phyloP scores from a whole-genome alignment of 2,329 filamentous ascomycete genomes.

The Phyllosticta citrichinensis region DNA sequence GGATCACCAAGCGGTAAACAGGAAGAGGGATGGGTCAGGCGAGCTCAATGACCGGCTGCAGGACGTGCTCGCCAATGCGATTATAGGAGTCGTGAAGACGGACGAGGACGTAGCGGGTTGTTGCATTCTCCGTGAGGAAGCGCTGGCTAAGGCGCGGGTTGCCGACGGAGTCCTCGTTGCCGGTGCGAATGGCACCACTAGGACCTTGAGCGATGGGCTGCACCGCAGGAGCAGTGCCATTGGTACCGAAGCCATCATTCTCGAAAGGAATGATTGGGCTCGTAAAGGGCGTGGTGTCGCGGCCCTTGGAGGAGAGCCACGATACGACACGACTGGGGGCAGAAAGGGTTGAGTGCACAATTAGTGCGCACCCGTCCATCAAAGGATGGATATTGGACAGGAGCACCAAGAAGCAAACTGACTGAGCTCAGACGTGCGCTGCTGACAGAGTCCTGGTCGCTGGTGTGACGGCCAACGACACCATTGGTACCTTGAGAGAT shows the following conservation, averaged over 20 bases:
- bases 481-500: not conserved
- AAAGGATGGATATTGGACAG: no score
- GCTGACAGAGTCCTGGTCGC: not conserved
- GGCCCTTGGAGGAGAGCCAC: not conserved
- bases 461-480: no score
- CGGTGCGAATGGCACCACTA: no score
- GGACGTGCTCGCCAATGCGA: not conserved
- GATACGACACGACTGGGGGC: no score
- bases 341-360: no score
- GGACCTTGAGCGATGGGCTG: not conserved
- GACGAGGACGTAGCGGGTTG: not conserved
- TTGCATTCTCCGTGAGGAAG: not conserved
- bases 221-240: not conserved
- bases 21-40: no score
- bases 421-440: not conserved
- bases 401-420: no score
- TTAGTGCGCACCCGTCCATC: no score
- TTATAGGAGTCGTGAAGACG: not conserved
- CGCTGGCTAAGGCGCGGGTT: not conserved
- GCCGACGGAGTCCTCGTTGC: not conserved
- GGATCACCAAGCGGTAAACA: no score
- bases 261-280: not conserved
- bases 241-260: no score
- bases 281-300: not conserved
- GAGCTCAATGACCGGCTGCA: not conserved